Base-by-base conservation (phyloP, 176 grass and related monocot species). In the Pontederia crassipes region DNA sequence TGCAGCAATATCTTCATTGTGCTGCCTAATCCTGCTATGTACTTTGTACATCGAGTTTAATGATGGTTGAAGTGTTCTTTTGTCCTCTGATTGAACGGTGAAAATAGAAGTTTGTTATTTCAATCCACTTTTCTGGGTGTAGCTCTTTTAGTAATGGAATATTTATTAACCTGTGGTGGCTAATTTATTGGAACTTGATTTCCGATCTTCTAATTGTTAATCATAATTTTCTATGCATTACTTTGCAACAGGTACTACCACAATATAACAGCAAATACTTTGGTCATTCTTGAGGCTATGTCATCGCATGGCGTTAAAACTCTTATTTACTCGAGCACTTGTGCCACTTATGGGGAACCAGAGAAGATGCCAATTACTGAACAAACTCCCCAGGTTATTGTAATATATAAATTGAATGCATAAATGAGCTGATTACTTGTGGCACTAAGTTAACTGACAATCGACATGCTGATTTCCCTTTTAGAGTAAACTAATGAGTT, bases 291-390 rank as follows among this genome's bases (percentile, higher is more conserved):
- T 27, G 62, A 65, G 28, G 62, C 62, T 51, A 65, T 65, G 48
- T 46, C 62, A 65, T 17, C 48, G 15, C 62, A 52, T 28, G 62
- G 62, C 9, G 62, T 65, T 13, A 65, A 51, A 50, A 65, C 45
- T 50, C 48, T 65, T 14, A 65, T 65, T 26, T 65, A 65, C 62
- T 65, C 62, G 3, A 65, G 62, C 13, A 65, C 62, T 8, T 65
- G 62, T 65, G 62, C 62, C 29, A 65, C 62, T 27, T 65, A 65
- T 65, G 62, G 62, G 27, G 62, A 65, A 65, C 62, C 62, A 12
- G 48, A 65, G 28, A 65, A 65, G 17, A 65, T 65, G 62, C 62
- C 62, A 27, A 65, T 65, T 28, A 65, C 62, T 15, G 62, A 65
- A 65, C 18, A 7, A 49, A 65, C 62, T 51, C 62, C 62, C 13